phyloP scores from a whole-genome alignment of 2,329 filamentous ascomycete genomes.

The Hymenoscyphus fructigenus region DNA sequence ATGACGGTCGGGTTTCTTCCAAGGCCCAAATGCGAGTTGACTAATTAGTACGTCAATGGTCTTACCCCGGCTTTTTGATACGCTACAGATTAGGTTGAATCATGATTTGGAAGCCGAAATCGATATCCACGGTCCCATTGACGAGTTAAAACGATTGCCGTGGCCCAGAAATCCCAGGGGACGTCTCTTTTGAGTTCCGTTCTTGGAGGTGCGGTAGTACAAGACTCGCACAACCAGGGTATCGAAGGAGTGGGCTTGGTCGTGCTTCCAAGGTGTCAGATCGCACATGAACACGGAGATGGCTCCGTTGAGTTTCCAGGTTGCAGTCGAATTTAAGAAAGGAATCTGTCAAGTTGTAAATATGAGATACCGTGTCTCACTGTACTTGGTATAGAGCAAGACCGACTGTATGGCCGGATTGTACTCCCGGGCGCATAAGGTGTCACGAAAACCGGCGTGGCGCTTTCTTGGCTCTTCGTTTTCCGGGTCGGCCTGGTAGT shows the following conservation, averaged over 20 bases:
- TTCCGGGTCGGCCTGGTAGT: background rate
- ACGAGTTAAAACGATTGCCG: background rate
- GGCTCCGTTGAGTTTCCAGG: background rate
- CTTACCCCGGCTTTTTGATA: slow-evolving; percentile 1
- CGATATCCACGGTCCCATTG: background rate
- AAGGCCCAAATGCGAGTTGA: background rate
- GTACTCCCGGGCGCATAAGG: background rate
- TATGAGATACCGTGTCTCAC: background rate
- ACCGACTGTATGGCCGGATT: background rate
- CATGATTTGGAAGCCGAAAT: background rate
- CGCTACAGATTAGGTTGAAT: no score
- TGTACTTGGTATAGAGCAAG: background rate
- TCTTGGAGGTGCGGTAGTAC: background rate
- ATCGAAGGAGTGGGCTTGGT: background rate
- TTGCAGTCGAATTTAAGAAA: background rate
- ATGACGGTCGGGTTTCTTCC: background rate
- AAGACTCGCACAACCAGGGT: background rate
- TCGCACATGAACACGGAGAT: background rate
- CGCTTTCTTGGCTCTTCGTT: background rate
- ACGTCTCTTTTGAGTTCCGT: background rate
- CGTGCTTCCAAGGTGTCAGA: slow-evolving; percentile 3
- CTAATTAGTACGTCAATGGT: background rate
- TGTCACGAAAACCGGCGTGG: background rate
- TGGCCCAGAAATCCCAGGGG: background rate
- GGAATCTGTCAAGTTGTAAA: background rate